Evolutionary conservation across 106 monocot genomes (phyloP), one percentile per base, ranked within the genome.

Genomic region (Allium cepa): DNA sequence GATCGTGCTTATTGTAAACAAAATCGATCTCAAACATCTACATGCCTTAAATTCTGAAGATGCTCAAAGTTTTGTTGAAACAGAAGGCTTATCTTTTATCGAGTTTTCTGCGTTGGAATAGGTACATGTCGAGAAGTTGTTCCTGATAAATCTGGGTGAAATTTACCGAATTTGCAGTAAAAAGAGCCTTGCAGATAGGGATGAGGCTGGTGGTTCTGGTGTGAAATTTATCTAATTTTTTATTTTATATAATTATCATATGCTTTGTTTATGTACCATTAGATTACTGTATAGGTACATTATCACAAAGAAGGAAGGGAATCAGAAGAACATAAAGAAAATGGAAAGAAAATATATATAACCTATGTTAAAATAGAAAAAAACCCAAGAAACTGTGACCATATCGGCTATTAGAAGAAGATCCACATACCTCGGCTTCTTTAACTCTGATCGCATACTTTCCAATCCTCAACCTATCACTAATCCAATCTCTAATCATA

Each of bases 21-120:
- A 74, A 14, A 74, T 56, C 11, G 74, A 65, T 56, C 73, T 73
- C 62, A 60, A 81, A 58, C 85, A 85, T 67, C 67, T 85, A 15
- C 61, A 78, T 15, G 78, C 81, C 0, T 73, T 85, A 2, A 65
- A 69, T 46, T 56, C 85, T 0, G 85, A 80, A 8, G 85, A 81
- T 49, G 85, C 81, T 6, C 71, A 81, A 50, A 59, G 62, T 5
- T 81, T 74, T 48, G 84, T 80, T 11, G 81, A 85, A 71, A 68
- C 50, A 17, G 85, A 85, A 59, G 77, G 77, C 9, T 60, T 85
- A 26, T 82, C 79, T 45, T 86, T 81, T 46, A 78, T 86, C 2
- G 85, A 86, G 67, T 82, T 81, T 8, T 86, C 86, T 17, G 86
- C 86, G 7, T 69, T 86, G 15, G 86, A 86, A 50, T 75, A 78